Base-by-base conservation (phyloP, 768 basidiomycete species). In the Trametes sanguinea region DNA sequence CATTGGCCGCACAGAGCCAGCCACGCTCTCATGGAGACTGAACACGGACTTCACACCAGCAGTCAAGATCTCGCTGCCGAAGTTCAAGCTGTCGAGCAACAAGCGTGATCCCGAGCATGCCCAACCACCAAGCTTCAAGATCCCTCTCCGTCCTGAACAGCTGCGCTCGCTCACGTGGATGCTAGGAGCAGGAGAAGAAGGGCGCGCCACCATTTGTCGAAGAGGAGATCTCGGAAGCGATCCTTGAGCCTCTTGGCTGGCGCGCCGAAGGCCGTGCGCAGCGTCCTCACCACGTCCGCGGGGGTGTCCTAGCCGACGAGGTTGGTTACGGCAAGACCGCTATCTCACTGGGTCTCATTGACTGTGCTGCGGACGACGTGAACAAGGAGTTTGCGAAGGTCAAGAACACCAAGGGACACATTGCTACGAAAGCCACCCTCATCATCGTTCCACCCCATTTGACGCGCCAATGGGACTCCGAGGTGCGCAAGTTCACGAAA, bases 251-350 rank as follows among this genome's bases (percentile, higher is more conserved):
- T 54, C 77, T 97, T 11, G 92, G 93, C 6, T 98, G 95, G 95
- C 82, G 94, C 66, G 93, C 92, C n/a, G 94, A 97, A 74, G 95
- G 91, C 43, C 88, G 92, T 44, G 94, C 91, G 3, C 86, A 90
- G 66, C 77, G 94, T 37, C 84, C 88, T 0, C 82, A 92, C 54
- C 81, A 76, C 61, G 76, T 97, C 44, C 83, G 91, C 57, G 95
- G 95, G 16, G 95, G 95, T 10, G 95, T 97, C 51, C 84, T 97
- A 47, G 95, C 95, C 11, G 95, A 98, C 69, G 90, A 95, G 76
- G 95, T 98, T 62, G 95, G 95, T 53, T 98, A 98, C 70, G 95
- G 95, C 16, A 98, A 98, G 77, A 98, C 95, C 0, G 95, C 94
- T 22, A 95, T 97, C 65, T 94, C 93, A 2, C 82, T 98, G 32